These are phyloP conservation scores for Crithidia expoeki DNA, from an alignment of 208 protist genomes.

Conservation along the genomic window DNA sequence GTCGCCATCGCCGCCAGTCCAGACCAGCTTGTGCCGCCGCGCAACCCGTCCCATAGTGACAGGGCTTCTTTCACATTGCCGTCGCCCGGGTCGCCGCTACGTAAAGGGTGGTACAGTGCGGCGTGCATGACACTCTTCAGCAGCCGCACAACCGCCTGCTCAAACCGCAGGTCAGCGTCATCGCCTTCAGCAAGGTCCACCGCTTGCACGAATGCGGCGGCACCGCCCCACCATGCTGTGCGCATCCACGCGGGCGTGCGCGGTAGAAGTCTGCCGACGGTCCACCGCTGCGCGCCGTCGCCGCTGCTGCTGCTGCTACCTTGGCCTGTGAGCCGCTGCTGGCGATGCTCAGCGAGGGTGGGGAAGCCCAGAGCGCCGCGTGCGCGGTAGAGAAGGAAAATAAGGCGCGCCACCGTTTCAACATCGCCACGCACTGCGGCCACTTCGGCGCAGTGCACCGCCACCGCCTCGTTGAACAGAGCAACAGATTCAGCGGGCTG, in stretches of 20 bases:
- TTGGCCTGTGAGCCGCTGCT: slow-evolving; percentile 12
- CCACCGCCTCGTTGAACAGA: slow-evolving; percentile 52
- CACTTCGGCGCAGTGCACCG: slow-evolving; percentile 61
- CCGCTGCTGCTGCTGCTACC: not conserved
- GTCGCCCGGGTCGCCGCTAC: slow-evolving; percentile 2
- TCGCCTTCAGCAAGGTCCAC: not conserved
- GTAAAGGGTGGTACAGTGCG: slow-evolving; percentile 32
- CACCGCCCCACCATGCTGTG: slow-evolving; percentile 7
- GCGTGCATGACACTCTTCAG: slow-evolving; percentile 62
- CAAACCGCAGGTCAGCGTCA: slow-evolving; percentile 34
- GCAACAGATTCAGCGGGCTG: not conserved
- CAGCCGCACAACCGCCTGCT: slow-evolving; percentile 50
- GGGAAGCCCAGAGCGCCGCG: slow-evolving; percentile 39
- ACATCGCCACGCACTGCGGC: slow-evolving; percentile 57
- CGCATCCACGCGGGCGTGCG: slow-evolving; percentile 12
- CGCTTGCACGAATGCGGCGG: not conserved
- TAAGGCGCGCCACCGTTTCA: slow-evolving; percentile 68
- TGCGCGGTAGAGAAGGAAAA: slow-evolving; percentile 67
- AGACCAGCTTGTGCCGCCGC: slow-evolving; percentile 39
- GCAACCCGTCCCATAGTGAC: slow-evolving; percentile 42
- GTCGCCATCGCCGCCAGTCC: slow-evolving; percentile 42
- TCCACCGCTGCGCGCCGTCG: not conserved
- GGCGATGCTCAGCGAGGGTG: slow-evolving; percentile 29
- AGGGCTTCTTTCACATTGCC: slow-evolving; percentile 41
- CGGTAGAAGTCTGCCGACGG: not conserved